Conservation (phyloP, 306 rosid species). For the Benincasa hispida region DNA sequence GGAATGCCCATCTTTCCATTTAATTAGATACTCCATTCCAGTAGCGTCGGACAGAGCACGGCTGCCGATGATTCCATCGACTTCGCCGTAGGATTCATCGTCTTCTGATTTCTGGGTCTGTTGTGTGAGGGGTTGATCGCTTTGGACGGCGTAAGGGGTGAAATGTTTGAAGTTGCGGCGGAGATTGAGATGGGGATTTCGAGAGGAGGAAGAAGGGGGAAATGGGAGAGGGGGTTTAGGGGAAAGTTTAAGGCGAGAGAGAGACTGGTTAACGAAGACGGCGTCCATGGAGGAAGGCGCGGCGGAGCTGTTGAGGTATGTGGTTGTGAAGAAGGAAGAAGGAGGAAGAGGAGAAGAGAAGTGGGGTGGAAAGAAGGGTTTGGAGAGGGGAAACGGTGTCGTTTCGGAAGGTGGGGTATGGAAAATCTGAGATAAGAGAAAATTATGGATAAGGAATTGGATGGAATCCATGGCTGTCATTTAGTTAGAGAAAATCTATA, state of each 20-base stretch:
- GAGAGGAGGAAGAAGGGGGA: neutral
- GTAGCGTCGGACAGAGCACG: constrained; percentile 29
- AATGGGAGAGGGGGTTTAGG: constrained; percentile 13
- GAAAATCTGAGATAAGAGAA: neutral
- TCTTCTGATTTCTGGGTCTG: constrained; percentile 7
- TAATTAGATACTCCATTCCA: constrained; percentile 67
- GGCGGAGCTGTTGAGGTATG: neutral
- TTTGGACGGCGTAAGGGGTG: constrained; percentile 25
- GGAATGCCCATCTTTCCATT: constrained; percentile 76
- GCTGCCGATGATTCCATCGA: constrained; percentile 63
- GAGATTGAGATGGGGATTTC: constrained; percentile 21
- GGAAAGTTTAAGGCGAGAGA: constrained; percentile 39
- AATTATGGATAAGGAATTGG: constrained; percentile 1
- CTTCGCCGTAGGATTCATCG: constrained; percentile 64
- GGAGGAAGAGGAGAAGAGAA: too few species aligned
- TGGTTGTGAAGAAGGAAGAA: neutral
- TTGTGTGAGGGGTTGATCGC: constrained; percentile 14
- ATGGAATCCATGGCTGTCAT: neutral
- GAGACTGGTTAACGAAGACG: constrained; percentile 37
- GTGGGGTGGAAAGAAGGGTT: neutral
- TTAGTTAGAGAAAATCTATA: neutral
- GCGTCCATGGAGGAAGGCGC: constrained; percentile 41
- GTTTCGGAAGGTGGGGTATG: neutral
- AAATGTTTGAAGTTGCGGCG: neutral
- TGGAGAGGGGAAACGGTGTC: neutral